Base-by-base conservation (phyloP, 192 early-diverging fungal genomes). In the Podochytrium sp. region DNA sequence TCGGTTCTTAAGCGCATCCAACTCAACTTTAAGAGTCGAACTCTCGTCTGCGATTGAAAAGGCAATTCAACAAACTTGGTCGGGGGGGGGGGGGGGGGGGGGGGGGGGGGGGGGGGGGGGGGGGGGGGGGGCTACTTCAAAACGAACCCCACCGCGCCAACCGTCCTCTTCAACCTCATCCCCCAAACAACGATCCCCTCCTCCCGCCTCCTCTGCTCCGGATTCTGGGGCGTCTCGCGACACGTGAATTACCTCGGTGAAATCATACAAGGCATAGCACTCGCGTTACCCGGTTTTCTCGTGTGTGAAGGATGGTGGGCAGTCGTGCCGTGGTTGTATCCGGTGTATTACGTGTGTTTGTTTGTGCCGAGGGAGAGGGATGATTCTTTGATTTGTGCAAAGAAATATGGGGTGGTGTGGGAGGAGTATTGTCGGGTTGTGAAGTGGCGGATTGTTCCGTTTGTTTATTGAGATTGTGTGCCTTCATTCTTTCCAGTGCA, bases 381-480 rank as follows among this genome's bases (percentile, higher is more conserved):
- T 23, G 74, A 76, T 51, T 23, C 58, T 43, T 35, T 38, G 27
- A 67, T 76, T 33, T 98, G 97, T 83, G 82, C 81, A 63, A 82
- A 85, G 14, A 98, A 98, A 80, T 98, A 98, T 81, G 92, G 92
- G 69, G 89, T 91, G 65, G 94, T 95, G 76, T 98, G 97, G 97
- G 88, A 89, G 39, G 82, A 80, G 71, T 98, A 98, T 82, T 93
- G 93, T 77, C 76, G 85, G 47, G 79, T 79, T 18, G 96, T 98
- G 0, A 91, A 90, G 25, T 96, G 89, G 72, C 87, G 90, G 75
- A 94, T 98, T 60, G 92, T 98, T 41, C 96, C 96, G 2, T 71
- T 14, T 38, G 4, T 73, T 39, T 73, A 73, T 33, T 73, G 33
- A 58, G 32, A 62, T 57, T 57, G 55, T 12, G 20, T 20, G 43